A percentile compares a stretch with the other conserved stretches of the same genome.
Evolutionary conservation across 148 eudicot species (phyloP).

Genomic region (Agrostemma githago): DNA sequence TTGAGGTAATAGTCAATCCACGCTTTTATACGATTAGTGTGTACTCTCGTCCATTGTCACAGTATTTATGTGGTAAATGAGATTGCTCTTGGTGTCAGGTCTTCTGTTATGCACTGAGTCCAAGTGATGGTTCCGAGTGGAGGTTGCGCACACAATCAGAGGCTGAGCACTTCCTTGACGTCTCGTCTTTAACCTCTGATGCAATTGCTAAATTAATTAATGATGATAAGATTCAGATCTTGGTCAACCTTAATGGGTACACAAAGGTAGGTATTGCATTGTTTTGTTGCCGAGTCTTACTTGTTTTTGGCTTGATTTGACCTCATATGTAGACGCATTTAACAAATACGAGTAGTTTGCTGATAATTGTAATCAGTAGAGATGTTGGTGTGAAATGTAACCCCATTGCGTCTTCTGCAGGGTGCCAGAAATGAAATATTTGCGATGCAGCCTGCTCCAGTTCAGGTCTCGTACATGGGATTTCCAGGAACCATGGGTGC

Average conservation of each 20-base stretch:
- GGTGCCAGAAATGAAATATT: constrained; percentile 98
- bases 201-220: constrained; percentile 76
- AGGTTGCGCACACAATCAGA: constrained; percentile 82
- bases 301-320: not conserved
- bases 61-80: not conserved
- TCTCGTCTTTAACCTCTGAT: constrained; percentile 87
- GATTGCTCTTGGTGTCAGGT: constrained; percentile 45
- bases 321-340: not conserved
- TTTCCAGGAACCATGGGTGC: constrained; percentile 99
- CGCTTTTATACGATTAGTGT: not conserved
- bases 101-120: constrained; percentile 92
- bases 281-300: not conserved
- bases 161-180: constrained; percentile 84
- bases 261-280: constrained; percentile 82
- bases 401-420: constrained; percentile 34
- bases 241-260: constrained; percentile 91
- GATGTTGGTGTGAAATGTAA: not conserved
- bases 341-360: not conserved
- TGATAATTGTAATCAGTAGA: not conserved
- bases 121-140: constrained; percentile 94
- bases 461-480: constrained; percentile 98
- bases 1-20: constrained; percentile 51
- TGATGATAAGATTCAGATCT: constrained; percentile 81
- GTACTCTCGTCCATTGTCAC: not conserved
- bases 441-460: constrained; percentile 99